Evolutionary conservation across 2,329 filamentous ascomycete species (phyloP).

Genomic region (Polychaeton citri): DNA sequence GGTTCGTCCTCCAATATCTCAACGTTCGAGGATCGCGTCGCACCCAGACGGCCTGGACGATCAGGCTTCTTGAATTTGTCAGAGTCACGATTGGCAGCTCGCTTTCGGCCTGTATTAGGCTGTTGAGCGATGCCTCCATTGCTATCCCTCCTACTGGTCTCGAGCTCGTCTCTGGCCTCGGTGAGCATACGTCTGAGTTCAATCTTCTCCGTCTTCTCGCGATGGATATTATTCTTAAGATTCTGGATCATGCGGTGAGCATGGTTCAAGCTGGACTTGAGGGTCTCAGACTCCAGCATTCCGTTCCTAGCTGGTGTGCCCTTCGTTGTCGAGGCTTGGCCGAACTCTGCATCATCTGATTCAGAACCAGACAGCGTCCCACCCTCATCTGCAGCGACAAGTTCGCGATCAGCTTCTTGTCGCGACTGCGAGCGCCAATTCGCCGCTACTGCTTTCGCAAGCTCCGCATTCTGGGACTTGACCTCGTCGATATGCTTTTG

Average conservation of each 20-base stretch:
- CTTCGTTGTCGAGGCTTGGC: slow-evolving; percentile 66
- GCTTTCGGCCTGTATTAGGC: slow-evolving; percentile 37
- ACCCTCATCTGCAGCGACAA: slow-evolving; percentile 50
- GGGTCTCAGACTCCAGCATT: slow-evolving; percentile 84
- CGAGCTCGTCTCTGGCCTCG: slow-evolving; percentile 85
- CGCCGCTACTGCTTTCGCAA: slow-evolving; percentile 69
- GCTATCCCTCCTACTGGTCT: slow-evolving; percentile 41
- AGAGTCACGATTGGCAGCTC: slow-evolving; percentile 42
- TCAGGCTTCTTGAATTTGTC: slow-evolving; percentile 68
- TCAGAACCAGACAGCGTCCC: slow-evolving; percentile 18
- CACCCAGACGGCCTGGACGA: slow-evolving; percentile 61
- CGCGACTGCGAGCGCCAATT: slow-evolving; percentile 36
- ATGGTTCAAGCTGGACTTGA: slow-evolving; percentile 87
- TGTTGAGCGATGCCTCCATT: slow-evolving; percentile 35
- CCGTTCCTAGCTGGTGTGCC: slow-evolving; percentile 71
- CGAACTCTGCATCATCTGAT: slow-evolving; percentile 33
- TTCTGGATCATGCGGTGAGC: slow-evolving; percentile 95
- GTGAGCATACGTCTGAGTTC: slow-evolving; percentile 91
- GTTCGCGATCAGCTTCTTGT: slow-evolving; percentile 23
- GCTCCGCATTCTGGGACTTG: slow-evolving; percentile 76
- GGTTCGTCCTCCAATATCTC: slow-evolving; percentile 71
- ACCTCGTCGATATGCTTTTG: slow-evolving; percentile 82
- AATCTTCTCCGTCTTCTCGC: slow-evolving; percentile 96
- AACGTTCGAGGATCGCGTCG: slow-evolving; percentile 56
- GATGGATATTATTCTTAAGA: slow-evolving; percentile 84